Conservation (phyloP, 148 eudicot species). For the Tetragonia tetragonoides region DNA sequence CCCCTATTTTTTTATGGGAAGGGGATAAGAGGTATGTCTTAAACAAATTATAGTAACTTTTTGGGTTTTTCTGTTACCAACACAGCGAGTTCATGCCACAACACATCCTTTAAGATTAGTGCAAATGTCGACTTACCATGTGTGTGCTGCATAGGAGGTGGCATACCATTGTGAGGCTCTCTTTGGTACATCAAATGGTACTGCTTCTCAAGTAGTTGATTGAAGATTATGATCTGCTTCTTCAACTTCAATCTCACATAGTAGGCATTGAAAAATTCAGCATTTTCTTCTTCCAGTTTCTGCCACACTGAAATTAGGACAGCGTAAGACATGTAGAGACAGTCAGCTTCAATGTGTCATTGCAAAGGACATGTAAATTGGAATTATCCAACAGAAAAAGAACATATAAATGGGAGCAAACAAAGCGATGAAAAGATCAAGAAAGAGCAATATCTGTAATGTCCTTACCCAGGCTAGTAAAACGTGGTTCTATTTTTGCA, state of each 20-base stretch:
- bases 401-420: background rate
- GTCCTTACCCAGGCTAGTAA: slow-evolving; percentile 65
- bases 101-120: background rate
- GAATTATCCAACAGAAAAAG: background rate
- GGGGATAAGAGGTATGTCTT: background rate
- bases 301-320: slow-evolving; percentile 51
- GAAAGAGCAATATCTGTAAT: background rate
- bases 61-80: too few relatives aligned
- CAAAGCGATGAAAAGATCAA: background rate
- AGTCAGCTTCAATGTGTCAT: background rate
- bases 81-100: background rate
- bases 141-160: slow-evolving; percentile 54
- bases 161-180: slow-evolving; percentile 42
- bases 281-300: slow-evolving; percentile 73
- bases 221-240: slow-evolving; percentile 59
- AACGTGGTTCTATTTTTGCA: slow-evolving; percentile 72
- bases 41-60: too few relatives aligned
- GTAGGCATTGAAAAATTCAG: slow-evolving; percentile 69
- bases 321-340: background rate
- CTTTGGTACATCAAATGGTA: slow-evolving; percentile 49
- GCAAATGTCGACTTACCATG: slow-evolving; percentile 34
- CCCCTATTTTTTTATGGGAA: background rate
- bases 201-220: slow-evolving; percentile 61
- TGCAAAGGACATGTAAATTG: background rate
- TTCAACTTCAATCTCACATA: slow-evolving; percentile 59